These are phyloP conservation scores for Hypoxylon cercidicola DNA, from an alignment of 495 filamentous ascomycete species.

Conservation along the genomic window DNA sequence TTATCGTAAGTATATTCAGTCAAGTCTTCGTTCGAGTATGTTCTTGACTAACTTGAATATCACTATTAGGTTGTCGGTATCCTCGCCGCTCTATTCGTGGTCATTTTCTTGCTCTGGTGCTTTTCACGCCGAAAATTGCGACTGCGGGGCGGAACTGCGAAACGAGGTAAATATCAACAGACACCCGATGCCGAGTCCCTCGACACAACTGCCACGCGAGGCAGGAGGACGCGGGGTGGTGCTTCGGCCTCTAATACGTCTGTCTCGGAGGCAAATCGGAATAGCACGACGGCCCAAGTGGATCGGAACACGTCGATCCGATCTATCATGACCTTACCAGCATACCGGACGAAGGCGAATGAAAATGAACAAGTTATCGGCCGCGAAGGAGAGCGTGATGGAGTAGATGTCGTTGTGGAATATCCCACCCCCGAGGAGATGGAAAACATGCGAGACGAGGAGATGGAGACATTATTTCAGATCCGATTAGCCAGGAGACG, in stretches of 20 bases:
- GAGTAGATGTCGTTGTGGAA: conserved; percentile 92
- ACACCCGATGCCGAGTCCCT: conserved; percentile 35
- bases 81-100: conserved; percentile 34
- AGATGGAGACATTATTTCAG: conserved; percentile 94
- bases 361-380: conserved; percentile 87
- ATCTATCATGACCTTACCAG: conserved; percentile 90
- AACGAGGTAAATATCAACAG: conserved; percentile 36
- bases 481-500: conserved; percentile 81
- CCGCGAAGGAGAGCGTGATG: conserved; percentile 89
- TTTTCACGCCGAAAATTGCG: conserved; percentile 26
- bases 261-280: conserved; percentile 35
- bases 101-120: conserved; percentile 26
- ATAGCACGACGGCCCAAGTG: conserved; percentile 52
- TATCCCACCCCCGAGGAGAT: conserved; percentile 66
- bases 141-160: conserved; percentile 6
- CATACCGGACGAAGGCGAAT: conserved; percentile 73
- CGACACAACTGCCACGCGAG: conserved; percentile 24
- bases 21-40: neutral
- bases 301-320: conserved; percentile 88
- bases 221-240: conserved; percentile 22
- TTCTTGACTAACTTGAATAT: conserved; percentile 1
- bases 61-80: conserved; percentile 36
- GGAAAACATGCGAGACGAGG: conserved; percentile 83
- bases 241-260: conserved; percentile 15
- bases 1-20: conserved; percentile 30